A percentile compares a stretch with the other conserved stretches of the same genome.
phyloP scores from a whole-genome alignment of 192 early-diverging fungal genomes.

The Glomus cerebriforme region DNA sequence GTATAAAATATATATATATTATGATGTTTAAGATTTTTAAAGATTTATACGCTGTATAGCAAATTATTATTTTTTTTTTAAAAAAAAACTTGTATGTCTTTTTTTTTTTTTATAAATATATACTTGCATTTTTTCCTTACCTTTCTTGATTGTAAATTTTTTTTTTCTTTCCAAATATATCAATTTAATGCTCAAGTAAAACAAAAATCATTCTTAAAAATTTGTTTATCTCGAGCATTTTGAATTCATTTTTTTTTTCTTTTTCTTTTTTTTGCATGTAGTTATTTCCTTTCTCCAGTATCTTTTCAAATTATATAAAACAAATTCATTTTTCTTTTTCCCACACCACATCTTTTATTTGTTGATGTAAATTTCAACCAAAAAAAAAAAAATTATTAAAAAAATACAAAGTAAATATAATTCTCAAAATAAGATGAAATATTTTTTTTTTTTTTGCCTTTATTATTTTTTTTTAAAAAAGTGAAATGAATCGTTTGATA shows the following conservation, averaged over 20 bases:
- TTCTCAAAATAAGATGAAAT: background rate
- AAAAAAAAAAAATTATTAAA: background rate
- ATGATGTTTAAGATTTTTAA: background rate
- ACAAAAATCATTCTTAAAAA: background rate
- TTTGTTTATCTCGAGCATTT: background rate
- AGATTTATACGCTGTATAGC: background rate
- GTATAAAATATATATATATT: background rate
- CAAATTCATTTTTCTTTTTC: background rate
- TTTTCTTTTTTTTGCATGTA: background rate
- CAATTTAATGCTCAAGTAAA: background rate
- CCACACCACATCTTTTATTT: background rate
- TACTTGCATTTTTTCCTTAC: background rate
- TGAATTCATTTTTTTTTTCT: background rate
- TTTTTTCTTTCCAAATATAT: background rate
- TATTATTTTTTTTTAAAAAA: no score
- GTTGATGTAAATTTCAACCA: background rate
- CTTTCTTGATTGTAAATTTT: background rate
- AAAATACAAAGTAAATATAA: background rate
- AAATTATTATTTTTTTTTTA: background rate
- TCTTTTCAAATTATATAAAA: background rate
- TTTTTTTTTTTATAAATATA: background rate
- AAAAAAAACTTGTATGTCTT: background rate
- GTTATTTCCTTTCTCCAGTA: background rate
- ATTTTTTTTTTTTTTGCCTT: no score
- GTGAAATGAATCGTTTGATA: no score